Evolutionary conservation across 768 basidiomycete species (phyloP).

Genomic region (Lyophyllum shimeji): DNA sequence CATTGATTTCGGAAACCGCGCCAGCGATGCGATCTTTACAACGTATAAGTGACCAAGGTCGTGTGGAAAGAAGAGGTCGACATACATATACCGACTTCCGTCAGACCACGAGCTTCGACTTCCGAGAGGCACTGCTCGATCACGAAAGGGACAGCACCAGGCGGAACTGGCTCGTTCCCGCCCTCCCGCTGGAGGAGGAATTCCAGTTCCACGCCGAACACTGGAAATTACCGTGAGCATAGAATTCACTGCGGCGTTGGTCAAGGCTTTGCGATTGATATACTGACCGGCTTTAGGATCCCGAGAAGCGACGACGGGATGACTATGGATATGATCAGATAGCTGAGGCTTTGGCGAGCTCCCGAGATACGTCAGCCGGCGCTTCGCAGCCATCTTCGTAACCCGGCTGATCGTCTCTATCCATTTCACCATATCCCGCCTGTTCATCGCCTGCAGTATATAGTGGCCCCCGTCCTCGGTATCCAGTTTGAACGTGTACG

Average conservation of each 20-base stretch:
- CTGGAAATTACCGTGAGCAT: conserved; percentile 27
- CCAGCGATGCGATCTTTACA: conserved; percentile 78
- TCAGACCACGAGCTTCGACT: conserved; percentile 74
- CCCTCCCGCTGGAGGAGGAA: conserved; percentile 69
- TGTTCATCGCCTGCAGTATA: conserved; percentile 69
- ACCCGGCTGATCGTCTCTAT: conserved; percentile 71
- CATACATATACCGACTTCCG: conserved; percentile 83
- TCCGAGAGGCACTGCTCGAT: conserved; percentile 66
- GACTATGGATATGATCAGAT: conserved; percentile 71
- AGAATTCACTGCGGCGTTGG: background rate
- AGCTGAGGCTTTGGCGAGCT: conserved; percentile 71
- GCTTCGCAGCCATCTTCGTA: conserved; percentile 71
- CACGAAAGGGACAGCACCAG: conserved; percentile 64
- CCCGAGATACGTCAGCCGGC: conserved; percentile 79
- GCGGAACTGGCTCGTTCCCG: conserved; percentile 42
- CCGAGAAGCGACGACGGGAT: conserved; percentile 55
- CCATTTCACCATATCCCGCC: conserved; percentile 76
- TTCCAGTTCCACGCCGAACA: conserved; percentile 77
- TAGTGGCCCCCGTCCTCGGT: conserved; percentile 89
- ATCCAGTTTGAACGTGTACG: conserved; percentile 79
- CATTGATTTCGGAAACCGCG: conserved; percentile 65
- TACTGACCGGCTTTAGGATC: conserved; percentile 74
- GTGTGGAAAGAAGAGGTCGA: conserved; percentile 11
- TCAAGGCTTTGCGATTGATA: background rate
- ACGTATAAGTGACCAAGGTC: background rate